These are phyloP conservation scores for Cicer bijugum DNA, from an alignment of 306 rosid genomes.

Conservation along the genomic window DNA sequence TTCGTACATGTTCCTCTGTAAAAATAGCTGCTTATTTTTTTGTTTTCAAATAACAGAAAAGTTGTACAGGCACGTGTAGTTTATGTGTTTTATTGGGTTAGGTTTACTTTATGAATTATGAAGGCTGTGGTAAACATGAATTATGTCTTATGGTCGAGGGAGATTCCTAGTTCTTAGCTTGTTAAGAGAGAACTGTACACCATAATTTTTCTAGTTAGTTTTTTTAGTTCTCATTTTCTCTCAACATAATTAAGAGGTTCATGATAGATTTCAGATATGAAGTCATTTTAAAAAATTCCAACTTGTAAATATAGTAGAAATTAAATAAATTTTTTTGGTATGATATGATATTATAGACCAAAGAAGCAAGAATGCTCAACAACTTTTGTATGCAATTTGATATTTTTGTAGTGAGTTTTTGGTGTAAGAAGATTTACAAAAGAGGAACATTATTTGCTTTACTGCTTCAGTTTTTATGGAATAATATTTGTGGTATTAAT, in stretches of 20 bases:
- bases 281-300: neutral
- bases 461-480: slow-evolving; percentile 10
- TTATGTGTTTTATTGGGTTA: slow-evolving; percentile 46
- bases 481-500: neutral
- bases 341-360: neutral
- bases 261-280: neutral
- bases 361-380: neutral
- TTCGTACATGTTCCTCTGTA: slow-evolving; percentile 39
- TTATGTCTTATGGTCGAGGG: neutral
- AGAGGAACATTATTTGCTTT: neutral
- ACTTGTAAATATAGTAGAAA: too few species aligned
- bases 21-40: slow-evolving; percentile 42
- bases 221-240: neutral
- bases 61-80: slow-evolving; percentile 83
- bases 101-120: slow-evolving; percentile 30
- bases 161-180: slow-evolving; percentile 4
- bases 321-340: neutral
- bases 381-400: neutral
- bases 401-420: too few species aligned
- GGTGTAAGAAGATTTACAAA: neutral
- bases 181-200: neutral
- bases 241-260: neutral
- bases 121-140: neutral
- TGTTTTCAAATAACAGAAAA: slow-evolving; percentile 56
- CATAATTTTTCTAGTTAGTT: neutral